Conservation (phyloP, 495 filamentous ascomycete species). For the Terfezia boudieri region DNA sequence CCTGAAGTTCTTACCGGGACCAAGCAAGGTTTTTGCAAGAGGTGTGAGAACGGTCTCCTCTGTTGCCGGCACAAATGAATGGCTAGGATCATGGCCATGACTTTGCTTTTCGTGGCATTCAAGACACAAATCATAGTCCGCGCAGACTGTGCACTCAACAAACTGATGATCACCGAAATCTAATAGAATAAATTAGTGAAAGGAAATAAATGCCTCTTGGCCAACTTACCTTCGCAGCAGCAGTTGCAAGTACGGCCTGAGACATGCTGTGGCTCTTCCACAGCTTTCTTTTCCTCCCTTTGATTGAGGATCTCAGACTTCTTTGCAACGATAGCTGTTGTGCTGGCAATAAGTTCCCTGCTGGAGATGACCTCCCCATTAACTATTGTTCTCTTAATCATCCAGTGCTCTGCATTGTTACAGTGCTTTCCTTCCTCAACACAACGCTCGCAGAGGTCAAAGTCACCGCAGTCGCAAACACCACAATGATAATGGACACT, state of each 20-base stretch:
- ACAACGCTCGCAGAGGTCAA: conserved; percentile 71
- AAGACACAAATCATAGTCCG: conserved; percentile 82
- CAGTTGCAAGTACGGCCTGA: conserved; percentile 63
- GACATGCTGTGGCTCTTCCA: conserved; percentile 21
- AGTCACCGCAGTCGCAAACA: conserved; percentile 80
- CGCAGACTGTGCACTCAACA: conserved; percentile 64
- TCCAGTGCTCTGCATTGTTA: conserved; percentile 57
- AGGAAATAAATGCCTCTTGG: neutral
- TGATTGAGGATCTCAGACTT: neutral
- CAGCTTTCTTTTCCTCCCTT: conserved; percentile 5
- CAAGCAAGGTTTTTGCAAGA: conserved; percentile 37
- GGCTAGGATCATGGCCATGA: conserved; percentile 85
- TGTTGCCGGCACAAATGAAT: conserved; percentile 49
- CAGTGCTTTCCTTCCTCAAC: conserved; percentile 55
- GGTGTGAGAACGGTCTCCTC: conserved; percentile 32
- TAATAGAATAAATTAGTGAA: neutral
- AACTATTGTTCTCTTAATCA: conserved; percentile 72
- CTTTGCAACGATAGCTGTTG: conserved; percentile 26
- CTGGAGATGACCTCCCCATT: conserved; percentile 62
- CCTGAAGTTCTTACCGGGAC: conserved; percentile 55
- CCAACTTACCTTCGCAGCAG: conserved; percentile 48
- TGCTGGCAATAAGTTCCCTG: conserved; percentile 53
- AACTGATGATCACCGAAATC: conserved; percentile 30
- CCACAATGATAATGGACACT: conserved; percentile 86
- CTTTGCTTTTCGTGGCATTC: conserved; percentile 48